These are phyloP conservation scores for Hyparrhenia diplandra DNA, from an alignment of 176 grass and related monocot genomes.

Conservation along the genomic window DNA sequence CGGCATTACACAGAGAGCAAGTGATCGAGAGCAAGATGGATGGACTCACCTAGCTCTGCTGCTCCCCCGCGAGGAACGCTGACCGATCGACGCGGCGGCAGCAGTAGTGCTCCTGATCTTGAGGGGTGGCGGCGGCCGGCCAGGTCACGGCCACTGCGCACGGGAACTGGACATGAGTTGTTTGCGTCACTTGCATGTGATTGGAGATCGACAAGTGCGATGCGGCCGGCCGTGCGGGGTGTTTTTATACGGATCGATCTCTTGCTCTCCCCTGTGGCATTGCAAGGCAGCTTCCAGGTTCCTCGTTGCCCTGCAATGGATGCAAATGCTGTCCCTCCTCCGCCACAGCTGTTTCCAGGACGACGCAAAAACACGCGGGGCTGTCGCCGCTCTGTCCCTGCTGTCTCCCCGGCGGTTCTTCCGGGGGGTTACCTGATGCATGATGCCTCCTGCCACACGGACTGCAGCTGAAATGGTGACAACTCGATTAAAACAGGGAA, in stretches of 20 bases:
- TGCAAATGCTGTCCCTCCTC: too few relatives aligned
- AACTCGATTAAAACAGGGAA: not conserved
- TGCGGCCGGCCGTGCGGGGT: not conserved
- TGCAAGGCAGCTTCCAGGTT: not conserved
- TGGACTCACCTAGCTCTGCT: not conserved
- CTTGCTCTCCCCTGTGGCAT: not conserved
- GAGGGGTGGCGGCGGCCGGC: not conserved
- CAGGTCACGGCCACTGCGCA: too few relatives aligned
- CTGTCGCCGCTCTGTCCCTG: not conserved
- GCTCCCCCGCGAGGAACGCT: not conserved
- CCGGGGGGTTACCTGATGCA: not conserved
- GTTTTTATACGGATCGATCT: not conserved
- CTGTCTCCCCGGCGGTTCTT: not conserved
- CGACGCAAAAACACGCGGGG: not conserved
- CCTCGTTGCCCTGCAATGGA: not conserved
- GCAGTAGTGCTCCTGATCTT: not conserved
- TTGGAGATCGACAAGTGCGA: not conserved
- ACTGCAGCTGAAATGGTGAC: not conserved
- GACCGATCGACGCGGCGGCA: too few relatives aligned
- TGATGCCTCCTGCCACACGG: not conserved
- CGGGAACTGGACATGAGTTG: not conserved
- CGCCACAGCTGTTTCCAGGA: not conserved
- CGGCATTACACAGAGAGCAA: not conserved
- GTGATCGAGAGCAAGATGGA: not conserved
- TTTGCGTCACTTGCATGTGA: too few relatives aligned